phyloP scores from a whole-genome alignment of 169 alveolate species.

The Eimeria mitis region DNA sequence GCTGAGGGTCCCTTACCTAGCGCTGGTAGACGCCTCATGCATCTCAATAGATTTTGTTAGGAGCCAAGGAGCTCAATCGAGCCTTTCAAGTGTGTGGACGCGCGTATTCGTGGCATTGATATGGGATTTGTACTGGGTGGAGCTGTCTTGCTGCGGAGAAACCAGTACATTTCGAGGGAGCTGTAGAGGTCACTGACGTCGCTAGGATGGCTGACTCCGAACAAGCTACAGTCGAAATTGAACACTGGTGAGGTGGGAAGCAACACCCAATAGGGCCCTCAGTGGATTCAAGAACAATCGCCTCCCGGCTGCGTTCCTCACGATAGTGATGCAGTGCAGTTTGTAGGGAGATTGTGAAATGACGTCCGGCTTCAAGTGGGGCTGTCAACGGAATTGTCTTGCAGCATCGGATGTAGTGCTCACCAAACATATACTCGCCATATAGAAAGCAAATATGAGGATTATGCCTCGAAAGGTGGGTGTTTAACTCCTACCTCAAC shows the following conservation, averaged over 20 bases:
- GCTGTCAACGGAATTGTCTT: conserved; percentile 5
- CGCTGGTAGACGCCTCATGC: conserved; percentile 2
- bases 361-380: background rate
- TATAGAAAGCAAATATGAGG: conserved; percentile 60
- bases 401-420: conserved; percentile 58
- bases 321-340: conserved; percentile 2
- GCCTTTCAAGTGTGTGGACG: background rate
- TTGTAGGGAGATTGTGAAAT: background rate
- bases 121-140: background rate
- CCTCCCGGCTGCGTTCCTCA: background rate
- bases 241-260: conserved; percentile 66
- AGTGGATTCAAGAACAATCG: background rate
- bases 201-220: conserved; percentile 46
- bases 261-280: background rate
- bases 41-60: background rate
- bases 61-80: background rate
- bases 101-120: background rate
- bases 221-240: conserved; percentile 52
- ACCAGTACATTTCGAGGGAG: background rate
- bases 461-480: conserved; percentile 62
- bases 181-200: background rate
- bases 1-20: background rate
- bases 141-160: background rate
- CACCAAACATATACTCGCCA: conserved; percentile 61
- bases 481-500: background rate